phyloP scores from a whole-genome alignment of 192 early-diverging fungal species.

The Cladochytrium replicatum region DNA sequence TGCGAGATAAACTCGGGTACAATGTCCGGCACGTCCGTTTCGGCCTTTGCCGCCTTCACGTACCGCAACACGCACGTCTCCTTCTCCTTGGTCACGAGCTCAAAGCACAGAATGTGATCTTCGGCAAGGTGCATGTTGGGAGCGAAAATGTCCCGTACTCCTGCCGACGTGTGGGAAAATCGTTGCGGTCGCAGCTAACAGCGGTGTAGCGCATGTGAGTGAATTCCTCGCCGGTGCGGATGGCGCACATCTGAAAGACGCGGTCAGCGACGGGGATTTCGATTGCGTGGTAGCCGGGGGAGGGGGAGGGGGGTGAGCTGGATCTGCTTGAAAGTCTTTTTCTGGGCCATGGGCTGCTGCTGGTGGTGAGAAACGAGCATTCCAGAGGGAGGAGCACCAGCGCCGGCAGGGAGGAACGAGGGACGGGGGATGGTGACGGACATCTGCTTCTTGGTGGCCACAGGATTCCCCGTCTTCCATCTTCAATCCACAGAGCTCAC shows the following conservation, averaged over 20 bases:
- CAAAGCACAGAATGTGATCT: slow-evolving; percentile 78
- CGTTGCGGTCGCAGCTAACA: slow-evolving; percentile 54
- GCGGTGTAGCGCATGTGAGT: slow-evolving; percentile 70
- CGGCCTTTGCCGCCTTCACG: slow-evolving; percentile 58
- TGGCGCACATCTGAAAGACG: slow-evolving; percentile 15
- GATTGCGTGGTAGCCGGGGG: slow-evolving; percentile 45
- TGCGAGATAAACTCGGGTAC: slow-evolving; percentile 49
- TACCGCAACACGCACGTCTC: slow-evolving; percentile 65
- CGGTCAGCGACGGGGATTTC: slow-evolving; percentile 16
- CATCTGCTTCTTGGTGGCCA: too few species aligned
- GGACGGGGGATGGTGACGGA: too few species aligned
- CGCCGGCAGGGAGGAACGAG: too few species aligned
- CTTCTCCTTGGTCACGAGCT: slow-evolving; percentile 65
- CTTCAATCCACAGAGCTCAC: too few species aligned
- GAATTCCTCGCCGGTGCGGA: slow-evolving; percentile 64
- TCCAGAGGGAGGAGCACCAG: too few species aligned
- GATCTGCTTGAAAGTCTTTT: too few species aligned
- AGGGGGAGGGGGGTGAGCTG: slow-evolving; percentile 17
- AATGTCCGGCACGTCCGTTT: slow-evolving; percentile 70
- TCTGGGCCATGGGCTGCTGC: slow-evolving; percentile 37
- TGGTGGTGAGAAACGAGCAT: too few species aligned
- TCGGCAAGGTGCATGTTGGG: slow-evolving; percentile 78
- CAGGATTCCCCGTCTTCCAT: too few species aligned
- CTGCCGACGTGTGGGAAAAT: slow-evolving; percentile 23
- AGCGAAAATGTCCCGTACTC: slow-evolving; percentile 52